Base-by-base conservation (phyloP, 1,284 basidiomycete species). In the Puccinia polysora region DNA sequence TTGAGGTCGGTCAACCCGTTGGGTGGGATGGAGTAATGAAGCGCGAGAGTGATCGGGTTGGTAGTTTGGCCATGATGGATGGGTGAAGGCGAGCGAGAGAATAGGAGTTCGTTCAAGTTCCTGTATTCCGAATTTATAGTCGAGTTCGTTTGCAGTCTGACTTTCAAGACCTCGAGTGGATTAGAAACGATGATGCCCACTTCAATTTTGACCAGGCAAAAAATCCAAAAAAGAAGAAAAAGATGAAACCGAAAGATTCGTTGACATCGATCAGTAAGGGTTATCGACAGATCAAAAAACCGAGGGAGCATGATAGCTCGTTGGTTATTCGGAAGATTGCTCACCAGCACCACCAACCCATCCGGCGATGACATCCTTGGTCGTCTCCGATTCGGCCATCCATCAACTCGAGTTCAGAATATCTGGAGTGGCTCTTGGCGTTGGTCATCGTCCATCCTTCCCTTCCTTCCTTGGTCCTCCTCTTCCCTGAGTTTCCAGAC, bases 111-210 rank as follows among this genome's bases (percentile, higher is more conserved):
- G 65, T 60, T 49, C 43, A 67, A 49, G 69, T 64, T 47, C 45
- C 58, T 32, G 15, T 50, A 69, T 45, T 59, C 47, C 60, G 49
- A 68, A 74, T 62, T 60, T 55, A 70, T 47, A 72, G 56, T 45
- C 50, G 36, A 53, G 67, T 67, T 73, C 5, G 77, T 78, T 68
- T 78, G 77, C 12, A 78, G 73, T 45, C 77, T 76, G 40, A 78
- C 76, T 72, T 78, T 78, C 56, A 77, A 64, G 6, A 76, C 77
- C 36, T 73, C 58, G 30, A 72, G 52, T 3, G 76, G 76, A 70
- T 77, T 77, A 7, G 76, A 76, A 49, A 75, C 74, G 12, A 77
- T 30, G 58, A 77, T 76, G 20, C 76, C 76, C 30, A 74, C 76
- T n/a, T n/a, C n/a, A n/a, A n/a, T n/a, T 55, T 14, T 18, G 23